Conservation (phyloP, 257 asterid species). For the Cynanchum wilfordii region DNA sequence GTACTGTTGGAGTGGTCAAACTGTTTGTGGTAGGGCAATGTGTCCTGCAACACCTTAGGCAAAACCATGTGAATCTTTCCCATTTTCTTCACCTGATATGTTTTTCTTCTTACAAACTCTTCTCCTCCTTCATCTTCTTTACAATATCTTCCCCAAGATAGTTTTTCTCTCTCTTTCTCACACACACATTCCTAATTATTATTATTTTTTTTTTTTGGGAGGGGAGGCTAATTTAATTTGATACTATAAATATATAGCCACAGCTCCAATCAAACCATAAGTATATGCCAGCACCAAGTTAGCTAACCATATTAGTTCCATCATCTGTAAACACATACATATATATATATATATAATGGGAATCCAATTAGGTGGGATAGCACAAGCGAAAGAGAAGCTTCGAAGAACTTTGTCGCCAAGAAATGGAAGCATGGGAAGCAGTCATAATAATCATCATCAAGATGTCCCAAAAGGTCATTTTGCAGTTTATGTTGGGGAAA, state of each 20-base stretch:
- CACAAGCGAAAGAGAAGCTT: constrained; percentile 55
- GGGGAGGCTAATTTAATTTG: too few relatives aligned
- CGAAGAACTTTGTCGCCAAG: constrained; percentile 34
- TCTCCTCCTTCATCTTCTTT: neutral
- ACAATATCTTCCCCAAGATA: neutral
- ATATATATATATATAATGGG: constrained; percentile 31
- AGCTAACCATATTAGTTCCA: too few relatives aligned
- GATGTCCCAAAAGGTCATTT: constrained; percentile 26
- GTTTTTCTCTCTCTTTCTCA: neutral
- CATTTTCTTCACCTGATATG: constrained; percentile 46
- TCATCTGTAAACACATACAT: too few relatives aligned
- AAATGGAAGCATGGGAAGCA: constrained; percentile 23
- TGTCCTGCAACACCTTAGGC: constrained; percentile 56
- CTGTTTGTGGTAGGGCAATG: constrained; percentile 42
- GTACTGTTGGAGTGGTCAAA: neutral
- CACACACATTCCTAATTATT: too few relatives aligned
- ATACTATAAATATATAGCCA: too few relatives aligned
- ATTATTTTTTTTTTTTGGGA: too few relatives aligned
- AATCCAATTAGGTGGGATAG: constrained; percentile 37
- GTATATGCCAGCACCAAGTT: too few relatives aligned
- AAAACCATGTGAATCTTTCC: constrained; percentile 61
- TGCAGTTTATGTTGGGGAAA: constrained; percentile 30
- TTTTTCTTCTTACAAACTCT: constrained; percentile 24
- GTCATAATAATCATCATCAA: neutral
- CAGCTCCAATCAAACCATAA: too few relatives aligned